Evolutionary conservation across 352 stramenopile species (phyloP).

Genomic region (Aphanomyces stellatus): DNA sequence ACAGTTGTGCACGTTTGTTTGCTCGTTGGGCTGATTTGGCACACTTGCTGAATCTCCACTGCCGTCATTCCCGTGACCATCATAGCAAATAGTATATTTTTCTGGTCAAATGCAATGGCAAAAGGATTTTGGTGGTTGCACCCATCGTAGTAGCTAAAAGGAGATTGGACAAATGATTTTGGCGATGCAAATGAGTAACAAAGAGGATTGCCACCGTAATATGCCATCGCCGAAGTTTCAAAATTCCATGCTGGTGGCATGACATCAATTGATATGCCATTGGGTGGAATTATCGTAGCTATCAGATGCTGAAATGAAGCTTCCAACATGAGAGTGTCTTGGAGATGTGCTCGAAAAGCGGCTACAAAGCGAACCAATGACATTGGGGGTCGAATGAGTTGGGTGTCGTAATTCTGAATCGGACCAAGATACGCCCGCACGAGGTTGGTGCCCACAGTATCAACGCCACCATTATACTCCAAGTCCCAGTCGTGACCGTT

Average conservation of each 20-base stretch:
- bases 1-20: not conserved
- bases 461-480: not conserved
- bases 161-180: not conserved
- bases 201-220: slow-evolving; percentile 8
- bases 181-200: not conserved
- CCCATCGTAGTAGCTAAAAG: not conserved
- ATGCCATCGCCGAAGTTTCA: not conserved
- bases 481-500: slow-evolving; percentile 3
- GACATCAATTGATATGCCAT: not conserved
- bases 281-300: not conserved
- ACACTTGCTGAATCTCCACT: not conserved
- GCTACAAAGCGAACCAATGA: not conserved
- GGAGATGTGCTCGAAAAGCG: not conserved
- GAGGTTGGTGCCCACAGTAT: not conserved
- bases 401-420: not conserved
- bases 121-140: not conserved
- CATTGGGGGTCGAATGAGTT: not conserved
- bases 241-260: not conserved
- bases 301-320: not conserved
- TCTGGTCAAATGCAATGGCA: not conserved
- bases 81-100: not conserved
- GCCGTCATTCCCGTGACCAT: not conserved
- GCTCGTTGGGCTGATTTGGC: not conserved
- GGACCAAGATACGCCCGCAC: not conserved
- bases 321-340: not conserved